phyloP scores from a whole-genome alignment of 75 land plant genomes.

The Picea glauca region DNA sequence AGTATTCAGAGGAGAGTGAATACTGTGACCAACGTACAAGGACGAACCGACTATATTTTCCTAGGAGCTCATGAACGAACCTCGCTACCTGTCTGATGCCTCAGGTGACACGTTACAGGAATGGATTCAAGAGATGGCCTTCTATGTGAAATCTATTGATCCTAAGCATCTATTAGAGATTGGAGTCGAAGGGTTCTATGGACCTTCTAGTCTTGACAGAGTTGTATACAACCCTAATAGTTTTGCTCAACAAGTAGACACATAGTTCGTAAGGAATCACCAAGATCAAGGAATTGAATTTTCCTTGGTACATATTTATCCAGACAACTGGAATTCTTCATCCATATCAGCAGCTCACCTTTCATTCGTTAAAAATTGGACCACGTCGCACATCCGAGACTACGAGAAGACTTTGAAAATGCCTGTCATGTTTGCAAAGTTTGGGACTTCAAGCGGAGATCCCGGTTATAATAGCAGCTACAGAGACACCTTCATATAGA shows the following conservation, averaged over 20 bases:
- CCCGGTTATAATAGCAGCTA: constrained; percentile 43
- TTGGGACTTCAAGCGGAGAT: constrained; percentile 65
- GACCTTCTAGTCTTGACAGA: constrained; percentile 31
- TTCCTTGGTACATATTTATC: constrained; percentile 75
- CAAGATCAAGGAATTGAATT: constrained; percentile 63
- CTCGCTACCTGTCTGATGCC: too few species aligned
- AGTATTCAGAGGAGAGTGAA: too few species aligned
- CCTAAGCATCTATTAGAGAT: constrained; percentile 59
- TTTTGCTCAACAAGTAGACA: constrained; percentile 25
- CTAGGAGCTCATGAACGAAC: too few species aligned
- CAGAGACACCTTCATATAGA: constrained; percentile 35
- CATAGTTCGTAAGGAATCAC: constrained; percentile 83
- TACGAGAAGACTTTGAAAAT: constrained; percentile 45
- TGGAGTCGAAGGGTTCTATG: constrained; percentile 82
- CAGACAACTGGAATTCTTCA: too few species aligned
- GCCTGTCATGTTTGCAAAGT: constrained; percentile 83
- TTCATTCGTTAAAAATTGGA: constrained; percentile 30
- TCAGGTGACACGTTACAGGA: too few species aligned
- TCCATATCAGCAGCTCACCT: too few species aligned
- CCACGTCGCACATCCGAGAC: constrained; percentile 73
- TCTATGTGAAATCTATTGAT: constrained; percentile 76
- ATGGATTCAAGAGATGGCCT: constrained; percentile 90
- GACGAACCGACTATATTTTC: too few species aligned
- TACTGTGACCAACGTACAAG: too few species aligned
- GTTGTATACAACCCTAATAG: too few species aligned